Evolutionary conservation across 2,329 filamentous ascomycete genomes (phyloP).

Genomic region (Sphaerostilbella broomeana): DNA sequence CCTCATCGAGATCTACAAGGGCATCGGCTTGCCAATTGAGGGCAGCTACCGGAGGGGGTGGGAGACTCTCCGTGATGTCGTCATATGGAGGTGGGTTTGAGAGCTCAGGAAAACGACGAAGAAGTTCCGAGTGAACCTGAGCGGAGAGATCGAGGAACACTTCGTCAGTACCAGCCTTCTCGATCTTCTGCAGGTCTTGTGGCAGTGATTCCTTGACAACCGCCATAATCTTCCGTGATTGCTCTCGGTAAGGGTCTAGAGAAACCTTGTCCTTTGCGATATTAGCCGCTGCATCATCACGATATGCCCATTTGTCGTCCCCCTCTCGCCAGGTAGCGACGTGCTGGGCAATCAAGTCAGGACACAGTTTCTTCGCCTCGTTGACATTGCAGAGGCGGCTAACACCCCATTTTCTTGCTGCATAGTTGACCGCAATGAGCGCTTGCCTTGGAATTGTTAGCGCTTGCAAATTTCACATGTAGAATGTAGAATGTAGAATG

Average conservation of each 20-base stretch:
- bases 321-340: conserved; percentile 94
- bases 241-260: conserved; percentile 80
- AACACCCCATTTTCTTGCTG: conserved; percentile 75
- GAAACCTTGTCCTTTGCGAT: conserved; percentile 91
- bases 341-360: conserved; percentile 77
- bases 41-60: conserved; percentile 60
- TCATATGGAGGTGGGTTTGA: conserved; percentile 59
- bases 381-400: conserved; percentile 68
- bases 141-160: conserved; percentile 89
- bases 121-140: conserved; percentile 68
- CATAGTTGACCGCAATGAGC: conserved; percentile 93
- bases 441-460: conserved; percentile 56
- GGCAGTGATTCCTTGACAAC: conserved; percentile 70
- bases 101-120: conserved; percentile 73
- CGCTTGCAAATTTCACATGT: background rate
- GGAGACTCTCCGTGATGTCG: conserved; percentile 63
- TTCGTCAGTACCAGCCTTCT: conserved; percentile 94
- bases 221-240: conserved; percentile 76
- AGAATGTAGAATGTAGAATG: background rate
- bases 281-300: conserved; percentile 68
- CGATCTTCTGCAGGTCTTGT: conserved; percentile 60
- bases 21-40: conserved; percentile 80
- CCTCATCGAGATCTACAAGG: conserved; percentile 70
- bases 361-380: conserved; percentile 83
- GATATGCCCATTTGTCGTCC: conserved; percentile 86